Evolutionary conservation across 805 yeast species (phyloP).

Genomic region (Kuraishia piskuri): DNA sequence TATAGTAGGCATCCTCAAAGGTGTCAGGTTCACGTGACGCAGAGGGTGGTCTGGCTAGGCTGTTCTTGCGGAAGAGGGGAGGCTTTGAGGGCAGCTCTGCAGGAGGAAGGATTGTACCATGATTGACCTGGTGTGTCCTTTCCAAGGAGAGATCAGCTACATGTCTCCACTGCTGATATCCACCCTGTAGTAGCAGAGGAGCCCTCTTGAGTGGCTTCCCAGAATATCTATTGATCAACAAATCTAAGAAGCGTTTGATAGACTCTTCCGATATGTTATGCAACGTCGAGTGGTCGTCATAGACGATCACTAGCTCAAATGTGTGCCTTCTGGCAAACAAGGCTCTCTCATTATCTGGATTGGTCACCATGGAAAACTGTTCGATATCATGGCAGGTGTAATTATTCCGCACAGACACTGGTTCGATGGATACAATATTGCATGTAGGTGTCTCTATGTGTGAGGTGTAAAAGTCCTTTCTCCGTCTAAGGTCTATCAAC

Average conservation of each 20-base stretch:
- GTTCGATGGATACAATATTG: slow-evolving; percentile 69
- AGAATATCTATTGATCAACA: slow-evolving; percentile 28
- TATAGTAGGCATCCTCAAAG: slow-evolving; percentile 2
- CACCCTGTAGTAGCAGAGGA: slow-evolving; percentile 46
- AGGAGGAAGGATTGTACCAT: slow-evolving; percentile 9
- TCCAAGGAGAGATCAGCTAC: slow-evolving; percentile 14
- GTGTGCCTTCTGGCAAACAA: slow-evolving; percentile 43
- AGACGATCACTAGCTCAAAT: slow-evolving; percentile 58
- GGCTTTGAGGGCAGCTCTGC: slow-evolving; percentile 5
- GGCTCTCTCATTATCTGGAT: slow-evolving; percentile 46
- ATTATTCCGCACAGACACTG: slow-evolving; percentile 41
- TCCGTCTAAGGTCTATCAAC: slow-evolving; percentile 65
- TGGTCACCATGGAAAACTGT: slow-evolving; percentile 42
- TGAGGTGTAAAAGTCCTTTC: slow-evolving; percentile 46
- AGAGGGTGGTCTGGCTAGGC: slow-evolving; percentile 1
- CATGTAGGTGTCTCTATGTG: slow-evolving; percentile 46
- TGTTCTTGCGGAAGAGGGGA: slow-evolving; percentile 2
- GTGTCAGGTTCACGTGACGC: neutral
- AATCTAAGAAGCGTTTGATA: slow-evolving; percentile 23
- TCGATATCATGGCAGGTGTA: slow-evolving; percentile 64
- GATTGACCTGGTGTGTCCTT: neutral
- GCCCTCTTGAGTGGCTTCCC: slow-evolving; percentile 26
- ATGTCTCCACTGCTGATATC: slow-evolving; percentile 65
- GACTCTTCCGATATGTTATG: slow-evolving; percentile 11
- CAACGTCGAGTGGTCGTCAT: slow-evolving; percentile 36